Evolutionary conservation across 805 yeast species (phyloP), one percentile per base, ranked within the genome.

Genomic region (Lipomyces spencermartinsiae): DNA sequence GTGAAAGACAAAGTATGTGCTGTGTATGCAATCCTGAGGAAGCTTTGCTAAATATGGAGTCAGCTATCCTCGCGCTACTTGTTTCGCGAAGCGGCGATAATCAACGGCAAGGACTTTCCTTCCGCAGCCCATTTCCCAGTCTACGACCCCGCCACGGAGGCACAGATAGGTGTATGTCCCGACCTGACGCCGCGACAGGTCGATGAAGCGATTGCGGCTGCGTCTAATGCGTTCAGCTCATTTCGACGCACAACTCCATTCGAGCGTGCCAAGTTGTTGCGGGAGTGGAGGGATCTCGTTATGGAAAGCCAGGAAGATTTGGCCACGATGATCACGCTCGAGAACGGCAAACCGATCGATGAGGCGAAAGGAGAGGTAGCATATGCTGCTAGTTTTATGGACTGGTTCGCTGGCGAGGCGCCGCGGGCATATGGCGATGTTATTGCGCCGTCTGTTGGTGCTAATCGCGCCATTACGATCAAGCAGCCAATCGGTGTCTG

Each of bases 401-500:
- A 92, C 76, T 93, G 98, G 97, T 93, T 87, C 76, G 83, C 96
- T 39, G 95, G 90, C 77, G 91, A 87, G 73, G 94, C 94, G 7
- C 90, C 92, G 53, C 83, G 92, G 73, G 78, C 85, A 34, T 80
- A 86, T 63, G 95, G 94, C n/a, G 89, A 87, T 70, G 80, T 83
- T 19, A 86, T 90, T 64, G 76, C 84, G 0, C 72, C 79, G 33
- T 82, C 79, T 73, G 57, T 49, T 9, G 34, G 55, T 1, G 43
- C 37, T n/a, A 74, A 77, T 59, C 82, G 88, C 68, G 86, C 90
- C 68, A 73, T 88, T 64, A 82, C 92, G 4, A 72, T 86, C 68
- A 85, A 86, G 73, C 92, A 89, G 76, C 94, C 96, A n/a, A 81
- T 90, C 60, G 96, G 96, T 7, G 93, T 89, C 0, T 89, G 90